Percentiles rank a stretch among this genome's conserved stretches.
These are phyloP conservation scores for Podaxis mareebaensis DNA, from an alignment of 768 basidiomycete species.

Conservation along the genomic window DNA sequence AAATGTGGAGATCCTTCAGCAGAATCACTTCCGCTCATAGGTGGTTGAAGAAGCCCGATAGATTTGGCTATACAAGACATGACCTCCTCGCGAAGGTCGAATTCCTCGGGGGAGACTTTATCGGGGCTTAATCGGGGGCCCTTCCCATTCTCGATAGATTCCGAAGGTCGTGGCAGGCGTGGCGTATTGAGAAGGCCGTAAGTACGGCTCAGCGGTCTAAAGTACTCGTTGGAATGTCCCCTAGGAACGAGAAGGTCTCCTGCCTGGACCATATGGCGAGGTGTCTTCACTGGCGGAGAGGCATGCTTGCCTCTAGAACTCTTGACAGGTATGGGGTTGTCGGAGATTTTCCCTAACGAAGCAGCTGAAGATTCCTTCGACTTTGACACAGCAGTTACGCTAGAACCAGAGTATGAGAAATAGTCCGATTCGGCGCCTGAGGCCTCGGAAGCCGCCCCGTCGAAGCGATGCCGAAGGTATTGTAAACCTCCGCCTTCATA, in stretches of 20 bases:
- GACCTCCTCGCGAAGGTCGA: slow-evolving; percentile 94
- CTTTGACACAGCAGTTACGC: slow-evolving; percentile 23
- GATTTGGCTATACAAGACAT: slow-evolving; percentile 98
- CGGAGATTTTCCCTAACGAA: slow-evolving; percentile 27
- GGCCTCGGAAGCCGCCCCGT: slow-evolving; percentile 47
- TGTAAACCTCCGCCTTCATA: slow-evolving; percentile 92
- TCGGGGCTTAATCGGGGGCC: slow-evolving; percentile 21
- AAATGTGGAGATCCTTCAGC: slow-evolving; percentile 67
- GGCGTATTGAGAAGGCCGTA: slow-evolving; percentile 55
- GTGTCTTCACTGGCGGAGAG: slow-evolving; percentile 23
- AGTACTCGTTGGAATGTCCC: slow-evolving; percentile 44
- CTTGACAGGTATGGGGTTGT: slow-evolving; percentile 23
- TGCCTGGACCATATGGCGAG: slow-evolving; percentile 68
- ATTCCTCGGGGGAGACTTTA: slow-evolving; percentile 57
- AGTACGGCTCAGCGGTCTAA: slow-evolving; percentile 46
- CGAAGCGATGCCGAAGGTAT: slow-evolving; percentile 88
- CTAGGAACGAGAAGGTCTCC: slow-evolving; percentile 73
- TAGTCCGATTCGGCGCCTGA: slow-evolving; percentile 61
- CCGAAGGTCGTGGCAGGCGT: slow-evolving; percentile 33
- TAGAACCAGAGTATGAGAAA: slow-evolving; percentile 38
- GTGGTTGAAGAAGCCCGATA: slow-evolving; percentile 90
- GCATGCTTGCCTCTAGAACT: neutral
- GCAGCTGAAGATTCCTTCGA: slow-evolving; percentile 25
- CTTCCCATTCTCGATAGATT: slow-evolving; percentile 29
- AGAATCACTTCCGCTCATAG: slow-evolving; percentile 68